A percentile compares a stretch with the other conserved stretches of the same genome.
Evolutionary conservation across 108 stramenopile genomes (phyloP).

Genomic region (Nannochloropsis oceanica): DNA sequence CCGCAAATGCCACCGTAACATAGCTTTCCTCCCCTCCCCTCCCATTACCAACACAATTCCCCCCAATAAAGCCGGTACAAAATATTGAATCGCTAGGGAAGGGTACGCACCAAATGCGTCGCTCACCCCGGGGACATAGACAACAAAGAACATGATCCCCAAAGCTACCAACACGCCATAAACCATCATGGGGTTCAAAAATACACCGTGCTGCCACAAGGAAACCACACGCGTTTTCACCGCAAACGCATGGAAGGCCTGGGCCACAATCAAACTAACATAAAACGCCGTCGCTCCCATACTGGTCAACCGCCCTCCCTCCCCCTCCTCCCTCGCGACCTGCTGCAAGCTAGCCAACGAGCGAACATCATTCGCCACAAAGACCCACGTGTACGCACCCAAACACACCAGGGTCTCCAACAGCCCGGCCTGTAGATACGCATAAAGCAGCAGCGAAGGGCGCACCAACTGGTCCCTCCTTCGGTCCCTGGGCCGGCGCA

Average conservation of each 20-base stretch:
- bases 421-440: not conserved
- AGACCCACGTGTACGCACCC: not conserved
- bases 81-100: no score
- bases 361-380: not conserved
- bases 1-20: no score
- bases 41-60: no score
- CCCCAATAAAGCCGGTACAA: no score
- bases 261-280: not conserved
- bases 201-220: not conserved
- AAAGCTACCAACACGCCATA: no score
- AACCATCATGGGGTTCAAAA: no score
- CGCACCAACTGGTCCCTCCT: slow-evolving; percentile 42
- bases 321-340: not conserved
- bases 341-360: not conserved
- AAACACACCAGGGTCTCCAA: not conserved
- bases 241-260: not conserved
- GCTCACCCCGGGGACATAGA: no score
- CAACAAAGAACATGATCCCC: no score
- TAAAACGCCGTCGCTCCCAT: not conserved
- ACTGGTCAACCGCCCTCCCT: not conserved
- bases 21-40: no score
- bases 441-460: not conserved
- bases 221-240: not conserved
- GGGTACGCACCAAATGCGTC: no score
- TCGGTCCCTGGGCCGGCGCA: slow-evolving; percentile 42